Evolutionary conservation across 1,284 basidiomycete genomes (phyloP).

Genomic region (Ganoderma multipileum): DNA sequence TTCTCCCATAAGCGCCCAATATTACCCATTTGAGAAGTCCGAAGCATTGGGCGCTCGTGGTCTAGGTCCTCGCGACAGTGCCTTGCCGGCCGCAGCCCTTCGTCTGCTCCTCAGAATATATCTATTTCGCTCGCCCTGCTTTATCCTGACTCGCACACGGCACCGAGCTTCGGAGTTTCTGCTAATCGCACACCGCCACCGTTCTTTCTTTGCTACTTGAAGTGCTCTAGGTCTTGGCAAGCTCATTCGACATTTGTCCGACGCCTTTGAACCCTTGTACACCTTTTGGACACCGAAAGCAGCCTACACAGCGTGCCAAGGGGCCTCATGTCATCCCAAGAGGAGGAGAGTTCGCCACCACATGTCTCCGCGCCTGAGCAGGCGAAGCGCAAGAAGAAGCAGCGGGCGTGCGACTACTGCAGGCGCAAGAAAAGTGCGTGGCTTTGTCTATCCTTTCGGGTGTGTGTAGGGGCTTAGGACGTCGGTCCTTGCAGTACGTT

Average conservation of each 20-base stretch:
- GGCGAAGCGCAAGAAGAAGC: conserved; percentile 33
- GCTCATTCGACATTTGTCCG: too few species aligned
- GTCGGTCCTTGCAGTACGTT: conserved; percentile 4
- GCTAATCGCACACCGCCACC: too few species aligned
- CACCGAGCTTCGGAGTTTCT: background rate
- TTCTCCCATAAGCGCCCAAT: too few species aligned
- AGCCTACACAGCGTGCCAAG: background rate
- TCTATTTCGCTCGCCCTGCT: background rate
- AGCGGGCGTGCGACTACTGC: conserved; percentile 78
- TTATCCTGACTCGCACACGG: background rate
- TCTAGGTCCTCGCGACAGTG: background rate
- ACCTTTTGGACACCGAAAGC: background rate
- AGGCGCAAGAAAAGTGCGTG: conserved; percentile 74
- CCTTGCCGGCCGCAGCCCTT: background rate
- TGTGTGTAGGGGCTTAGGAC: background rate
- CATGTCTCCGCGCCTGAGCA: conserved; percentile 1
- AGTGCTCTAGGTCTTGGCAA: background rate
- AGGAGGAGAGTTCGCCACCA: background rate
- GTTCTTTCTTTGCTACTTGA: background rate
- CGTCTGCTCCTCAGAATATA: background rate
- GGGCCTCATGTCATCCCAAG: conserved; percentile 7
- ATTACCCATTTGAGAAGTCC: background rate
- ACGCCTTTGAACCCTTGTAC: background rate
- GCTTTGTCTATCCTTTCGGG: background rate
- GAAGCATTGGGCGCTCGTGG: background rate